These are phyloP conservation scores for Phaeosphaeriaceae sp. DNA, from an alignment of 2,329 filamentous ascomycete genomes.

Conservation along the genomic window DNA sequence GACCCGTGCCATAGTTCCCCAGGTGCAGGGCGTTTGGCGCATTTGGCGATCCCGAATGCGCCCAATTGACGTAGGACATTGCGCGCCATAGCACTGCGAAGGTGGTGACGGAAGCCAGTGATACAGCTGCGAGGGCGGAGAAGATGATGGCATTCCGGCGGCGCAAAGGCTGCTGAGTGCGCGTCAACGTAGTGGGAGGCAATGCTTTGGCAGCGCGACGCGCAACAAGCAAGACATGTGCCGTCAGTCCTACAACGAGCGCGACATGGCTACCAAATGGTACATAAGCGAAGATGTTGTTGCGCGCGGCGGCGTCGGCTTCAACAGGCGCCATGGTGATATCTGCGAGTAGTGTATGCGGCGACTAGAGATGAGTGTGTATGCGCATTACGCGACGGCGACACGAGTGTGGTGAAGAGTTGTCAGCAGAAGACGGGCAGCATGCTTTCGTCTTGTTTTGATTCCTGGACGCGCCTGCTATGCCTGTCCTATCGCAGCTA, in stretches of 20 bases:
- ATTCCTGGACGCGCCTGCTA: slow-evolving; percentile 27
- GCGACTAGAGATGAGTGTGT: slow-evolving; percentile 7
- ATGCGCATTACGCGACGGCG: slow-evolving; percentile 21
- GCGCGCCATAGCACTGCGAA: slow-evolving; percentile 54
- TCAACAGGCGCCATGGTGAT: slow-evolving; percentile 46
- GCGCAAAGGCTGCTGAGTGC: slow-evolving; percentile 38
- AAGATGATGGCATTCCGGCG: slow-evolving; percentile 49
- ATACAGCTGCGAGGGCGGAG: slow-evolving; percentile 54
- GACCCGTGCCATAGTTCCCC: slow-evolving; percentile 49
- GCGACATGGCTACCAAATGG: slow-evolving; percentile 40
- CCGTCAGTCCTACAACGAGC: slow-evolving; percentile 39
- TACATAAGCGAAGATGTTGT: slow-evolving; percentile 43
- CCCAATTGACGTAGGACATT: slow-evolving; percentile 61
- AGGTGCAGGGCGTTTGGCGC: slow-evolving; percentile 51
- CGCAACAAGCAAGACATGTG: slow-evolving; percentile 37
- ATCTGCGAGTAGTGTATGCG: slow-evolving; percentile 1
- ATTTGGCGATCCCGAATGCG: slow-evolving; percentile 49
- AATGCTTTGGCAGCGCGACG: slow-evolving; percentile 39
- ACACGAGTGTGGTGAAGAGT: slow-evolving; percentile 3
- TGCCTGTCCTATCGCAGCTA: slow-evolving; percentile 6
- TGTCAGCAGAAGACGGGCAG: neutral
- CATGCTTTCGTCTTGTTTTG: slow-evolving; percentile 31
- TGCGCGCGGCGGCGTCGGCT: slow-evolving; percentile 32
- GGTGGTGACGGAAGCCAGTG: slow-evolving; percentile 54
- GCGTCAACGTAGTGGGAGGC: slow-evolving; percentile 44